Base-by-base conservation (phyloP, 768 basidiomycete species). In the Rhodosporidiobolus odoratus region DNA sequence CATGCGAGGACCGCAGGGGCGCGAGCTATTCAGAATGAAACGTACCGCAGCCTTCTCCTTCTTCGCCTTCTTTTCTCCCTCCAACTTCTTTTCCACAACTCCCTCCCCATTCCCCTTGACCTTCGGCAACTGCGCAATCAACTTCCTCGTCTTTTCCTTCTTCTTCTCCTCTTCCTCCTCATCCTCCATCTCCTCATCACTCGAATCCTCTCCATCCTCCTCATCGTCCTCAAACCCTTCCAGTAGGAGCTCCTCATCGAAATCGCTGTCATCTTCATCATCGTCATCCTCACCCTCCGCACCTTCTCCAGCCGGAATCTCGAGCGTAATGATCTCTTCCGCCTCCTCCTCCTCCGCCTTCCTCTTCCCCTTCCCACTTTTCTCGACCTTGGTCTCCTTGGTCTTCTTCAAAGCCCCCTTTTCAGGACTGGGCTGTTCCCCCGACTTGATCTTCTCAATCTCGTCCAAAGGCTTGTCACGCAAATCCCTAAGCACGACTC, bases 381-480 rank as follows among this genome's bases (percentile, higher is more conserved):
- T 61, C 63, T 65, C 66, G 13, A 45, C 50, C 47, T 54, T 53
- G 30, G 56, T 30, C 1, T 23, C 47, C 30, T 23, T n/a, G 10
- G 13, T 21, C 45, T 82, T 81, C 35, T 79, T 78, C 2, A 85
- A 80, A 90, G 92, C 94, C 54, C 86, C 87, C 38, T 79, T 83
- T 34, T 89, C 88, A 78, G 91, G 90, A 9, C 87, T 87, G 15
- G 92, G 90, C 72, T 88, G 89, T 79, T 83, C 83, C 69, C 80
- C 78, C 0, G 89, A 88, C 7, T 83, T 79, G 10, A 80, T 81
- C 78, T 90, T 89, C 81, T 87, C 84, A 27, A 80, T 66, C 62
- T 69, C 68, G 45, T 53, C 65, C 35, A 59, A 43, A 38, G 21
- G n/a, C 71, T 73, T 73, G 48, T 69, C 72, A n/a, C 53, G 54